Base-by-base conservation (phyloP, 139 green algal genomes). In the Chlorella sp. region DNA sequence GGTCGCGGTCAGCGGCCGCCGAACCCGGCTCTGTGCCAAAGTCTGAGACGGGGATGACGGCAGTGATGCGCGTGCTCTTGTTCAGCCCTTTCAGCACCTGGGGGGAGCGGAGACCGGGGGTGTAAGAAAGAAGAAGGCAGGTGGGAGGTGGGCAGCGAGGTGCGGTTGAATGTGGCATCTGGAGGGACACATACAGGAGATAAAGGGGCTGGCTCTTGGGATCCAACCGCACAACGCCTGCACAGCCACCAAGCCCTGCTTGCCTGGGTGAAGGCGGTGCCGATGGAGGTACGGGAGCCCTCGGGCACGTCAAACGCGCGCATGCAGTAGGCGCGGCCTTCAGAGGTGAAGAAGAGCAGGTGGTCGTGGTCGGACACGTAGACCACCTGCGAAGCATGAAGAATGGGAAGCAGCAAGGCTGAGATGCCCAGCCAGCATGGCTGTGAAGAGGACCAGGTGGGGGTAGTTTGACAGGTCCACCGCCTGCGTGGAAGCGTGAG, bases 301-400 rank as follows among this genome's bases (percentile, higher is more conserved):
- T 96, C 87, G 9, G 95, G 95, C 36, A 98, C 88, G 44, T 94
- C 76, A 82, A 94, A 91, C 0, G 93, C 95, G 26, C 84, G 78
- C 24, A 98, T 38, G 26, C 82, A 85, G 87, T 94, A 90, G 0
- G 89, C 91, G 2, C 88, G 79, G 32, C 95, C 95, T 26, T 91
- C 24, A 41, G 58, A 6, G 14, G 91, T 89, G 85, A 98, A 95
- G 83, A 98, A 96, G 34, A 98, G 88, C 41, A 98, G 70, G 69
- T 80, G 80, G 87, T 98, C 93, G 75, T 98, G 93, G 64, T 92
- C 87, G 79, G 85, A 90, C 30, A 93, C 74, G 26, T 77, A 82
- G 79, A 95, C 44, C 26, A 96, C 82, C 36, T 80, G 74, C 11
- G 30, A 11, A 8, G 13, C 28, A 13, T 28, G 3, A 14, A 30